Percentiles rank a stretch among this genome's conserved stretches.
These are phyloP conservation scores for Pilatotrama ljubarskyi DNA, from an alignment of 768 basidiomycete genomes.

Conservation along the genomic window DNA sequence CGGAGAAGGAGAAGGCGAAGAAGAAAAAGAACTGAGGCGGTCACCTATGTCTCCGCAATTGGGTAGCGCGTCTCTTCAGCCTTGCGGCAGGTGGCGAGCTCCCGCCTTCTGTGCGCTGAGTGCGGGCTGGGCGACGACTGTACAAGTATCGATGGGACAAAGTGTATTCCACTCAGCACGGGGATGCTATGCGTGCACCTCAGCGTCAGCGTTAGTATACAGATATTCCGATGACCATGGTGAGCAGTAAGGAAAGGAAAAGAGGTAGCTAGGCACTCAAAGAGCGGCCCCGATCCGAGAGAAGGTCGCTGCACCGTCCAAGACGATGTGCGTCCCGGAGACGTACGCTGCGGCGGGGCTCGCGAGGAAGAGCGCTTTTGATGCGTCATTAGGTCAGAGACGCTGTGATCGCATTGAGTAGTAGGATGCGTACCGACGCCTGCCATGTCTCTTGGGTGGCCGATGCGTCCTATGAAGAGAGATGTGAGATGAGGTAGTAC, in stretches of 20 bases:
- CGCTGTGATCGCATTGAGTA: background rate
- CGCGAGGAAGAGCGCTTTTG: slow-evolving; percentile 42
- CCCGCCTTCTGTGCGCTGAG: background rate
- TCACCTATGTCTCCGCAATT: background rate
- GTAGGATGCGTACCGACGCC: slow-evolving; percentile 47
- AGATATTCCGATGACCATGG: background rate
- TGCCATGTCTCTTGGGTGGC: slow-evolving; percentile 65
- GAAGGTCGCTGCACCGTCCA: slow-evolving; percentile 52
- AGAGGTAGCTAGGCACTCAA: background rate
- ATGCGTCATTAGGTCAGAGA: background rate
- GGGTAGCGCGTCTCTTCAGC: background rate
- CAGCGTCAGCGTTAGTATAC: background rate
- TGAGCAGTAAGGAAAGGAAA: background rate
- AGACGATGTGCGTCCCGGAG: slow-evolving; percentile 68
- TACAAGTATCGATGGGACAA: background rate
- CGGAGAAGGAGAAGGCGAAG: slow-evolving; percentile 36
- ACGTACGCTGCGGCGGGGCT: slow-evolving; percentile 74
- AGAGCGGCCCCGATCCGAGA: slow-evolving; percentile 11
- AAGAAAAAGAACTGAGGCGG: slow-evolving; percentile 32
- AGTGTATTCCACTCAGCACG: background rate
- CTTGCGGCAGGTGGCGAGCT: background rate
- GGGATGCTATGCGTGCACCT: too few relatives aligned
- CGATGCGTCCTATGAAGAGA: slow-evolving; percentile 55
- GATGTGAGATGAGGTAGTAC: background rate
- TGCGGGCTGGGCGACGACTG: background rate